Evolutionary conservation across 2,329 filamentous ascomycete species (phyloP).

Genomic region (Pseudocercospora musae): DNA sequence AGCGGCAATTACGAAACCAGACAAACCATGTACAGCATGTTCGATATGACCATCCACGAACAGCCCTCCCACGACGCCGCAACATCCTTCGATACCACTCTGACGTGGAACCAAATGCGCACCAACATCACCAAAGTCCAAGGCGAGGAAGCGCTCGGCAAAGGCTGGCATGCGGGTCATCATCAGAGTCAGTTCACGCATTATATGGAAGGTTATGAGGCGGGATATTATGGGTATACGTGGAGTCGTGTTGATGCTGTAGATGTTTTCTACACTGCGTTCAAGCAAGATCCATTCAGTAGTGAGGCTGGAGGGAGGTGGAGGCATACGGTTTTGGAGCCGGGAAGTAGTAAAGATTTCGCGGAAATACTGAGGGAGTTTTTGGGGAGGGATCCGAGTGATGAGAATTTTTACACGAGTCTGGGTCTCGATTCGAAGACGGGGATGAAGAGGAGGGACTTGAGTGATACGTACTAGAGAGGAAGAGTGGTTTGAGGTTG

Average conservation of each 20-base stretch:
- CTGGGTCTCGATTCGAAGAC: background rate
- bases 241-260: constrained; percentile 71
- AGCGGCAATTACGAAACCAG: background rate
- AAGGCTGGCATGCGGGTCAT: background rate
- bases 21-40: background rate
- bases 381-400: background rate
- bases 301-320: constrained; percentile 67
- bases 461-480: background rate
- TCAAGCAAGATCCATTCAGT: constrained; percentile 73
- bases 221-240: constrained; percentile 1
- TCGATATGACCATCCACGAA: background rate
- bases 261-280: constrained; percentile 78
- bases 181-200: background rate
- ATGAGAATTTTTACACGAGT: background rate
- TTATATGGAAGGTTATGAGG: background rate
- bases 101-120: background rate
- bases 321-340: constrained; percentile 37
- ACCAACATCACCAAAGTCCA: background rate
- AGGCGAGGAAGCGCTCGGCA: background rate
- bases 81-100: background rate
- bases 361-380: background rate
- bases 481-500: background rate
- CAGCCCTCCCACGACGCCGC: background rate
- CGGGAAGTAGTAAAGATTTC: background rate
- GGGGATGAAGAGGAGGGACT: background rate